Percentiles rank a stretch among this genome's conserved stretches.
Evolutionary conservation across 2,329 filamentous ascomycete species (phyloP).

Genomic region (Kalaharituber pfeilii): DNA sequence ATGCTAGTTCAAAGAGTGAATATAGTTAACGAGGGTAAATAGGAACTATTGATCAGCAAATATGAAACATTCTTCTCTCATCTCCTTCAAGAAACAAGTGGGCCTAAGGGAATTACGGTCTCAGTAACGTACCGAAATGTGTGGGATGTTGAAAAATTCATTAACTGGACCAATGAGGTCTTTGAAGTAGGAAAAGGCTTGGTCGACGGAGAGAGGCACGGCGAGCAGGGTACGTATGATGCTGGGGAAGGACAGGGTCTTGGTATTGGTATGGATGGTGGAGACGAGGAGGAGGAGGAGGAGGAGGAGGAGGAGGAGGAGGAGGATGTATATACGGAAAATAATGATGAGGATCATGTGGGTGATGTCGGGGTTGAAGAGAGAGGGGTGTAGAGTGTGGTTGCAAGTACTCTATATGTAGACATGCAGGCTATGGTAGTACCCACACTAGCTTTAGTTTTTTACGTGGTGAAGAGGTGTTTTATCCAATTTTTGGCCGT

Average conservation of each 20-base stretch:
- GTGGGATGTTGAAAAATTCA: constrained; percentile 48
- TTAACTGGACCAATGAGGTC: constrained; percentile 41
- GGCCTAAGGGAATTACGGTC: constrained; percentile 19
- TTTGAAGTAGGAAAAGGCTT: constrained; percentile 30
- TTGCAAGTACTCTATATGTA: background rate
- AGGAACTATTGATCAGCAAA: constrained; percentile 34
- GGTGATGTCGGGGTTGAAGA: too few relatives aligned
- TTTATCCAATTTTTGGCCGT: too few relatives aligned
- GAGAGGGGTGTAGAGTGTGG: background rate
- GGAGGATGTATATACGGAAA: background rate
- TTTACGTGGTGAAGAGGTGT: too few relatives aligned
- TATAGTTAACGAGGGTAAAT: background rate
- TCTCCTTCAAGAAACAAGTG: constrained; percentile 29
- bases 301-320: background rate
- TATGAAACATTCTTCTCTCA: constrained; percentile 49
- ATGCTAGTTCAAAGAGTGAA: background rate
- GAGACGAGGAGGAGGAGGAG: background rate
- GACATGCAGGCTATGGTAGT: too few relatives aligned
- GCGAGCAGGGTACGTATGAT: too few relatives aligned
- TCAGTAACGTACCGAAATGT: constrained; percentile 28
- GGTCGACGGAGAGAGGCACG: constrained; percentile 7
- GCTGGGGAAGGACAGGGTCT: background rate
- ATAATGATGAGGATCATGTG: background rate
- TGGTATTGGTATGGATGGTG: background rate
- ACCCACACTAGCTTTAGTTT: too few relatives aligned